Percentiles rank a stretch among this genome's conserved stretches.
These are phyloP conservation scores for Pythium coloratum DNA, from an alignment of 352 stramenopile species.

Conservation along the genomic window DNA sequence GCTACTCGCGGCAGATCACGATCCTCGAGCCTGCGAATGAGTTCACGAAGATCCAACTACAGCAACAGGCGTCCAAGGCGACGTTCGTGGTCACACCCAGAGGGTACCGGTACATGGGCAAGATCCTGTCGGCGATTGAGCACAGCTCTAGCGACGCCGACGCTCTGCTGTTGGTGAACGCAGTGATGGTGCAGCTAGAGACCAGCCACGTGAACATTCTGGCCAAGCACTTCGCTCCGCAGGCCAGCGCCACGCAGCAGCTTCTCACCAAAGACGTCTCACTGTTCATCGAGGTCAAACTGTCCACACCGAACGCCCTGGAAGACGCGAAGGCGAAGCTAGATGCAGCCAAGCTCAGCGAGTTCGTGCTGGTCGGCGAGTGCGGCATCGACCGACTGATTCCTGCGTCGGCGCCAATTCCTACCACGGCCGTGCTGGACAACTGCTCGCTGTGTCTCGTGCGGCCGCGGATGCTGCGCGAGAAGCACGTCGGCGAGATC, in stretches of 20 bases:
- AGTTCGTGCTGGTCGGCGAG: constrained; percentile 28
- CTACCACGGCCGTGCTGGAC: constrained; percentile 57
- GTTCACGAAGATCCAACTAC: constrained; percentile 45
- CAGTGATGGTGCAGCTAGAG: constrained; percentile 54
- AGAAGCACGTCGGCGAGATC: constrained; percentile 69
- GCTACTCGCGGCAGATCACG: constrained; percentile 74
- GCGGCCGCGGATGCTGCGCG: constrained; percentile 56
- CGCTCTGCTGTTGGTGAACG: constrained; percentile 34
- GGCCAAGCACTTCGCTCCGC: constrained; percentile 3
- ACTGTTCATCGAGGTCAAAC: constrained; percentile 45
- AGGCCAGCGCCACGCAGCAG: constrained; percentile 23
- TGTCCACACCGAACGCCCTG: constrained; percentile 31
- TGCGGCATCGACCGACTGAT: constrained; percentile 27
- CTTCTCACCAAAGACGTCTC: constrained; percentile 47
- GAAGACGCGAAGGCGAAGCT: constrained; percentile 29
- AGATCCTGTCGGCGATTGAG: constrained; percentile 48
- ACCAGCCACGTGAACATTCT: constrained; percentile 33
- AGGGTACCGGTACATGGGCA: constrained; percentile 52
- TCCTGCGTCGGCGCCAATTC: constrained; percentile 16
- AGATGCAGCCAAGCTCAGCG: constrained; percentile 17
- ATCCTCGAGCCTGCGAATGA: constrained; percentile 72
- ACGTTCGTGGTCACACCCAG: constrained; percentile 52
- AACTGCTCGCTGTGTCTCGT: constrained; percentile 69
- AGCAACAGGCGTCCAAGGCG: constrained; percentile 36
- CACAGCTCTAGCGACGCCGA: constrained; percentile 17